Conservation (phyloP, 2,329 filamentous ascomycete species). For the Alternaria triticimaculans region DNA sequence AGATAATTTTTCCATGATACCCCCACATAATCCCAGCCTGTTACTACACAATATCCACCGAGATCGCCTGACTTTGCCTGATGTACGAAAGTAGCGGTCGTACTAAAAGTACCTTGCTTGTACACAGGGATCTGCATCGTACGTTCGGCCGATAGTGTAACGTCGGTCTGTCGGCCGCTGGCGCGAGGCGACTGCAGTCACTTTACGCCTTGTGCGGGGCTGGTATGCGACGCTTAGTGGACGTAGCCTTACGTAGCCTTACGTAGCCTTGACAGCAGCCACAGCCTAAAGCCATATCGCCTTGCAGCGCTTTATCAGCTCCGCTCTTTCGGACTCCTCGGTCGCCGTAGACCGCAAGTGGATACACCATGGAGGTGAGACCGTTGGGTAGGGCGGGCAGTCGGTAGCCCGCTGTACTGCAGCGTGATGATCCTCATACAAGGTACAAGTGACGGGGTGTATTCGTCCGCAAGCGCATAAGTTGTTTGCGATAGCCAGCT, state of each 20-base stretch:
- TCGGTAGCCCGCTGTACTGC: neutral
- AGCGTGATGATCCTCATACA: neutral
- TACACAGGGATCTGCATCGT: neutral
- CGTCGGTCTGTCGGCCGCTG: slow-evolving; percentile 4
- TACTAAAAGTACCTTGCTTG: neutral
- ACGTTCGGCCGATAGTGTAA: neutral
- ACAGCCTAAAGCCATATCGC: neutral
- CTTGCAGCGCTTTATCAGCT: neutral
- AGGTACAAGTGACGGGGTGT: neutral
- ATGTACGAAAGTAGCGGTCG: neutral
- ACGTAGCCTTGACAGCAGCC: neutral
- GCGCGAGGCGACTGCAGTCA: neutral
- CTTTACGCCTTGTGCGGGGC: neutral
- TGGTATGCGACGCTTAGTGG: neutral
- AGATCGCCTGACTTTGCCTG: neutral
- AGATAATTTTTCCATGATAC: neutral
- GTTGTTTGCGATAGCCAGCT: neutral
- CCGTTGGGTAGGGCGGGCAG: neutral
- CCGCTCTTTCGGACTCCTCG: neutral
- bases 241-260: neutral
- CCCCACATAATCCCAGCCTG: neutral
- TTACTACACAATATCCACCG: neutral
- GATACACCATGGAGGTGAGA: neutral
- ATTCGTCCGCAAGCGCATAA: neutral
- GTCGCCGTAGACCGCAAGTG: neutral